Evolutionary conservation across 768 basidiomycete species (phyloP), one percentile per base, ranked within the genome.

Genomic region (Phlebiopsis flavidoalba): DNA sequence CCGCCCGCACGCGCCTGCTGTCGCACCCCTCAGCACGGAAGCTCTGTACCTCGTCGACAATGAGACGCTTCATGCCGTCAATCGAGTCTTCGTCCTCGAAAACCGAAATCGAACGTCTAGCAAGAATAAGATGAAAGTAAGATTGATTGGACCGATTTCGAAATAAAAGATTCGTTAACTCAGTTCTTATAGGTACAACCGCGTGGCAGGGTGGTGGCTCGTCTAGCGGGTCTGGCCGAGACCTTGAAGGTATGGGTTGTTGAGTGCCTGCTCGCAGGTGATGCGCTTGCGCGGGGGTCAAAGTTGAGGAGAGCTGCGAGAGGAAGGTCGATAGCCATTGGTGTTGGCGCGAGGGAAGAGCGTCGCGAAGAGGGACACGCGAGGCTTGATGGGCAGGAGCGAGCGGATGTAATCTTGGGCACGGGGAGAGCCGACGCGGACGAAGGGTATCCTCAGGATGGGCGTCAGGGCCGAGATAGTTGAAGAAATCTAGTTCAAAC

Each of bases 381-480:
- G 86, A 26, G 96, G 94, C 75, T 95, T 95, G 80, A 96, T 98
- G 22, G 97, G 97, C 31, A 99, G n/a, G n/a, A n/a, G 81, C 24
- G 95, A 97, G 55, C 97, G 91, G 68, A 99, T 99, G 72, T 99
- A 99, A 69, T 97, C 94, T 79, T 96, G 95, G 0, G 94, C 95
- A 61, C 97, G 82, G 35, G 97, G 96, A 40, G 91, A 94, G 22
- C 97, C 97, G 54, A 99, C 95, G 51, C 97, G 88, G n/a, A 51
- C 96, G 87, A 12, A 99, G 84, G 0, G 97, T 97, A 63, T 96
- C 93, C 72, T 99, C 97, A 19, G 92, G 91, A n/a, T n/a, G 0
- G 96, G 97, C 0, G 97, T 98, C n/a, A n/a, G n/a, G n/a, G 24
- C 97, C 97, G n/a, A 98, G 86, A 69, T 95, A 93, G 73, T n/a